Conservation (phyloP, 306 rosid species). For the Rubus parviflorus region DNA sequence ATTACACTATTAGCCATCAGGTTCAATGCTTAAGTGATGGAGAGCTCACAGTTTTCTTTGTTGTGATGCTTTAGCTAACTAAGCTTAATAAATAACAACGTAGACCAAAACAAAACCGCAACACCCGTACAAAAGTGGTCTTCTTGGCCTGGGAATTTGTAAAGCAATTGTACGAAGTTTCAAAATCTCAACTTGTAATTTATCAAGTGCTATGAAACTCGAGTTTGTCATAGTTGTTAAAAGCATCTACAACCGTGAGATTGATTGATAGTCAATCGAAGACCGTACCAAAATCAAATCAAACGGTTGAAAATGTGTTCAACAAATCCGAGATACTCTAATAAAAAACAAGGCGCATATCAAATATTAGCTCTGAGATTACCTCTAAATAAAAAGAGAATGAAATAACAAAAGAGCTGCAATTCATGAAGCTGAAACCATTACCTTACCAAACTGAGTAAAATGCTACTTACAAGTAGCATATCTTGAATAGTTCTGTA, state of each 20-base stretch:
- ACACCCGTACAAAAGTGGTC: background rate
- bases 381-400: background rate
- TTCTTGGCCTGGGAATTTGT: background rate
- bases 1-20: background rate
- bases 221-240: background rate
- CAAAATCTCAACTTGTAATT: background rate
- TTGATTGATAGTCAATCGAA: no score
- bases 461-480: background rate
- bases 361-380: background rate
- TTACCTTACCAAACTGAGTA: background rate
- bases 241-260: no score
- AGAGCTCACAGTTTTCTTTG: background rate
- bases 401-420: background rate
- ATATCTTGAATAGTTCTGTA: slow-evolving; percentile 26
- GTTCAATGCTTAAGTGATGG: background rate
- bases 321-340: background rate
- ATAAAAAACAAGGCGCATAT: background rate
- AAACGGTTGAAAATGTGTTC: background rate
- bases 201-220: background rate
- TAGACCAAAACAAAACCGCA: background rate
- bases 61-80: background rate
- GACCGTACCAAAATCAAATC: background rate
- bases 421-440: background rate
- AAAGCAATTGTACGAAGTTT: background rate
- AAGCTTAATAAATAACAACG: background rate